Base-by-base conservation (phyloP, 1,139 yeast genomes). In the Magnusiomyces ingens region DNA sequence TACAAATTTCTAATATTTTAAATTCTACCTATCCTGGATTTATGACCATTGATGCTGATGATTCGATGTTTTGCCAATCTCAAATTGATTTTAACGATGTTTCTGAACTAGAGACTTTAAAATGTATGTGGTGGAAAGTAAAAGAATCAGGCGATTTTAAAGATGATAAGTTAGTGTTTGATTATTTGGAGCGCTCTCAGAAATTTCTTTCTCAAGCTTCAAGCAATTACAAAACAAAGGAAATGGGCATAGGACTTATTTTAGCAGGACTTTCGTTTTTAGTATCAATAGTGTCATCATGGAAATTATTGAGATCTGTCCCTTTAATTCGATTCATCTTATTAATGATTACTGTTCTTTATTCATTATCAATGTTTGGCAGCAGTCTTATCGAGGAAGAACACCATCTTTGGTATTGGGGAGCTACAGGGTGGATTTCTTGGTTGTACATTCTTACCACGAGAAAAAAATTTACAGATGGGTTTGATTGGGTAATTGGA, bases 321-420 rank as follows among this genome's bases (percentile, higher is more conserved):
- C 51, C 51, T 29, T 51, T 53, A 13, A 52, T 53, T 32, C 59
- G 29, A 51, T 55, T 66, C 19, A 65, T 73, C 1, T 46, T 67
- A 17, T 45, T 74, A 1, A 51, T 67, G 49, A 62, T 80, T 21
- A 73, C 81, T 10, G 58, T 74, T 1, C 45, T 74, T 0, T 83
- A 82, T 62, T 75, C 85, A 0, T 58, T 75, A 1, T 80, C 84
- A 48, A 84, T 85, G 67, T 88, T 89, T 72, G 97, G 95, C 0
- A 87, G 96, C 41, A 88, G 96, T 26, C 75, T 90, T 58, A 86
- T 93, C n/a, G 99, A 93, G 63, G 99, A 93, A 67, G 99, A 93
- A 64, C 96, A 93, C 64, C 97, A 90, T 65, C 70, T 90, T 15
- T 93, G 99, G 99, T 93, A 95, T 87, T 85, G 93, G 77, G 73